phyloP scores from a whole-genome alignment of 164 flowering plant genomes.

The Macadamia tetraphylla region DNA sequence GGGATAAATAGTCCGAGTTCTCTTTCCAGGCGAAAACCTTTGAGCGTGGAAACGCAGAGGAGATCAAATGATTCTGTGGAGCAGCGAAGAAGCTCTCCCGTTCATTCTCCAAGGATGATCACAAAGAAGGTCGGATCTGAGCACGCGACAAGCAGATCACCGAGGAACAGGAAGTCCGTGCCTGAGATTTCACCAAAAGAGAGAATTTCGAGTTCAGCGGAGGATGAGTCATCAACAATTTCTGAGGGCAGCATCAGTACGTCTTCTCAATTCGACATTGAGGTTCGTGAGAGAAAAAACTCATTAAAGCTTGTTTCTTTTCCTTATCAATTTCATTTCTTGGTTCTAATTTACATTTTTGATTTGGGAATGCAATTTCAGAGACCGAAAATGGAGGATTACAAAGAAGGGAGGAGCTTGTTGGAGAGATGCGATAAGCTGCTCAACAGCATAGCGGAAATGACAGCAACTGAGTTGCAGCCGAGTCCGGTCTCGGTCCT shows the following conservation, averaged over 20 bases:
- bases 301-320: not conserved
- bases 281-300: conserved; percentile 29
- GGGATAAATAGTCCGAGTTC: conserved; percentile 40
- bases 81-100: conserved; percentile 40
- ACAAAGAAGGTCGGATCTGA: conserved; percentile 32
- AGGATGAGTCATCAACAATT: conserved; percentile 42
- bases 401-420: conserved; percentile 59
- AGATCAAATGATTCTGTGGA: conserved; percentile 29
- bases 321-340: not conserved
- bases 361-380: conserved; percentile 9
- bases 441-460: conserved; percentile 83
- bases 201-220: conserved; percentile 16
- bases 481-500: conserved; percentile 97
- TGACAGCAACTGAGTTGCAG: conserved; percentile 56
- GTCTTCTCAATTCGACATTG: conserved; percentile 53
- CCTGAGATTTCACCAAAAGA: conserved; percentile 12
- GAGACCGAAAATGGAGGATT: conserved; percentile 52
- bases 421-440: conserved; percentile 83
- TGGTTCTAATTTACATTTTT: not conserved
- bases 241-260: conserved; percentile 54
- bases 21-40: conserved; percentile 23
- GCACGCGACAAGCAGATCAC: conserved; percentile 36
- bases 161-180: conserved; percentile 35
- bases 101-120: conserved; percentile 41
- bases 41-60: conserved; percentile 40